A percentile compares a stretch with the other conserved stretches of the same genome.
These are phyloP conservation scores for Lunularia cruciata DNA, from an alignment of 225 moss, liverwort and hornwort species.

Conservation along the genomic window DNA sequence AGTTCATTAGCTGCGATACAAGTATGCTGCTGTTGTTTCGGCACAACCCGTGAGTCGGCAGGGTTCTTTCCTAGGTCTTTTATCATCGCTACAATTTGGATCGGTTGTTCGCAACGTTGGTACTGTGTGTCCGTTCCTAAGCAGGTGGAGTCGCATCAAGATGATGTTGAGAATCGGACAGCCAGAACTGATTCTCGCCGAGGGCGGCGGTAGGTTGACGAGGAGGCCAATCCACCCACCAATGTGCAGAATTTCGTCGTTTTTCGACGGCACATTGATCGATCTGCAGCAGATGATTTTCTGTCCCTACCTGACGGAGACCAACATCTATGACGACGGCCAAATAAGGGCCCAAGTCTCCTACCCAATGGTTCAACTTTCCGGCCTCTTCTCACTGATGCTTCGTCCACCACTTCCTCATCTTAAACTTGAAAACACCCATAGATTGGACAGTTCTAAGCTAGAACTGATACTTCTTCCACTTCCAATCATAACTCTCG, in stretches of 20 bases:
- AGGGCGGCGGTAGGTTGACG: background rate
- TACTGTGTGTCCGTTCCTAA: constrained; percentile 12
- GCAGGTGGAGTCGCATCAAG: background rate
- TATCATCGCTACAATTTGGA: constrained; percentile 7
- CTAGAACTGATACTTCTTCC: constrained; percentile 11
- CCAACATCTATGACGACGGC: background rate
- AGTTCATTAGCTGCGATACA: background rate
- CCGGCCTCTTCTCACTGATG: background rate
- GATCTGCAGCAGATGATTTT: background rate
- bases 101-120: background rate
- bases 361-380: background rate
- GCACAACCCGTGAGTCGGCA: background rate
- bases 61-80: background rate
- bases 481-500: background rate
- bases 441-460: constrained; percentile 4
- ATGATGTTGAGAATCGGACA: background rate
- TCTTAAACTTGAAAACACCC: constrained; percentile 9
- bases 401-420: constrained; percentile 1
- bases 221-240: background rate
- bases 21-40: background rate
- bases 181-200: background rate
- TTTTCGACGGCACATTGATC: background rate
- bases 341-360: background rate
- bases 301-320: background rate
- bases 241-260: background rate